Base-by-base conservation (phyloP, 2,329 filamentous ascomycete genomes). In the Coleophoma eucalyptorum region DNA sequence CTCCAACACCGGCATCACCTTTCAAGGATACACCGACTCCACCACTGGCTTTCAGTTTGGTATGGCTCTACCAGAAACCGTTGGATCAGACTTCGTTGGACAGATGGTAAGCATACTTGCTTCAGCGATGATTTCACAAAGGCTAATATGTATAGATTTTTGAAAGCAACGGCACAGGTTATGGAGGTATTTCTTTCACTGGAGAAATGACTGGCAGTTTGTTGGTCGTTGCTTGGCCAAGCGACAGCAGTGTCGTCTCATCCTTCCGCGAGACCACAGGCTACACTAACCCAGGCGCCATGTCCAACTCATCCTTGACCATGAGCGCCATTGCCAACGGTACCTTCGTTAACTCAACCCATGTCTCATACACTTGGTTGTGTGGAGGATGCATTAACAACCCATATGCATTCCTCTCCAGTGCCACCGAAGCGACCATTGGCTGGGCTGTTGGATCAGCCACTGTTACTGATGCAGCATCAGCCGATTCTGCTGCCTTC, bases 301-400 rank as follows among this genome's bases (percentile, higher is more conserved):
- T 76, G 58, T 67, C 69, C 3, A 49, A 56, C 15, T 70, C 68
- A 12, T 67, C 67, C 19, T 69, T 72, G 32, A 68, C 69, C 12
- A 58, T 74, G 15, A 60, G 61, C 1, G 70, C 75, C 13, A 80
- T 80, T 54, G 65, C 74, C 20, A 74, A 76, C 19, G 76, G 77
- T 21, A 78, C 76, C 1, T 78, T 73, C 20, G 63, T 78, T 51
- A 80, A 80, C 67, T 66, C 64, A 53, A 80, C 77, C 1, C 74
- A 79, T 55, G 74, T 72, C 60, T 74, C 73, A 2, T 78, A 76
- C 55, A 81, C 78, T 1, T 81, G 80, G 63, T 69, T 80, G 35
- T 81, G 78, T 58, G 63, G 68, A 43, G 67, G 67, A 11, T 77
- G 74, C 31, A 11, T 44, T 18, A 26, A n/a, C 15, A 31, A 21